These are phyloP conservation scores for Picea abies DNA, from an alignment of 83 land plant species.

Conservation along the genomic window DNA sequence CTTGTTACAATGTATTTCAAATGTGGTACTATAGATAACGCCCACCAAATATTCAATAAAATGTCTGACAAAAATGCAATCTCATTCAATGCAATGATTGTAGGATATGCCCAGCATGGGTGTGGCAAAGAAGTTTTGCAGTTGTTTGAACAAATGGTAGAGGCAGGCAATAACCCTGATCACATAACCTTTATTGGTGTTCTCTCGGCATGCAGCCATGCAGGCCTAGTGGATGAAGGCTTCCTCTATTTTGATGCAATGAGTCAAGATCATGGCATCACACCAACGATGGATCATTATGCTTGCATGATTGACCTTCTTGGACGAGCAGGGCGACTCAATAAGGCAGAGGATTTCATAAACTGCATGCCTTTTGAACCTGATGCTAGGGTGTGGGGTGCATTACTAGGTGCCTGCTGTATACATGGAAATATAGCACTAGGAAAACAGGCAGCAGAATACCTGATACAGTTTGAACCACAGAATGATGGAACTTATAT, in stretches of 20 bases:
- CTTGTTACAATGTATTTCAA: not conserved
- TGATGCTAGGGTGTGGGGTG: not conserved
- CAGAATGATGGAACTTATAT: not conserved
- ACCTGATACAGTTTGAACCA: not conserved
- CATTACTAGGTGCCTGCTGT: not conserved
- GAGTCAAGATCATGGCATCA: not conserved
- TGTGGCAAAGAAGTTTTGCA: not conserved
- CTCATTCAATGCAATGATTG: not conserved
- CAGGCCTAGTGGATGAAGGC: conserved; percentile 5
- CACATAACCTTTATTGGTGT: not conserved
- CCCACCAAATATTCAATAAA: not conserved
- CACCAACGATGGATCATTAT: not conserved
- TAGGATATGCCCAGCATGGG: not conserved
- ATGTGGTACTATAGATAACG: not conserved
- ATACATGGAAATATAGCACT: not conserved
- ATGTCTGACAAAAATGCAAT: not conserved
- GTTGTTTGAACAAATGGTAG: not conserved
- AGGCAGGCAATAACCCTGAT: not conserved
- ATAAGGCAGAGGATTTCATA: not conserved
- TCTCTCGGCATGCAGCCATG: not conserved
- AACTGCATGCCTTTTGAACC: not conserved
- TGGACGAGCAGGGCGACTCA: not conserved
- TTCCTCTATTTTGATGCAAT: not conserved
- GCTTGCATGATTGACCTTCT: not conserved
- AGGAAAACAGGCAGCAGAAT: not conserved